phyloP scores from a whole-genome alignment of 768 basidiomycete genomes.

The Lactarius akahatsu region DNA sequence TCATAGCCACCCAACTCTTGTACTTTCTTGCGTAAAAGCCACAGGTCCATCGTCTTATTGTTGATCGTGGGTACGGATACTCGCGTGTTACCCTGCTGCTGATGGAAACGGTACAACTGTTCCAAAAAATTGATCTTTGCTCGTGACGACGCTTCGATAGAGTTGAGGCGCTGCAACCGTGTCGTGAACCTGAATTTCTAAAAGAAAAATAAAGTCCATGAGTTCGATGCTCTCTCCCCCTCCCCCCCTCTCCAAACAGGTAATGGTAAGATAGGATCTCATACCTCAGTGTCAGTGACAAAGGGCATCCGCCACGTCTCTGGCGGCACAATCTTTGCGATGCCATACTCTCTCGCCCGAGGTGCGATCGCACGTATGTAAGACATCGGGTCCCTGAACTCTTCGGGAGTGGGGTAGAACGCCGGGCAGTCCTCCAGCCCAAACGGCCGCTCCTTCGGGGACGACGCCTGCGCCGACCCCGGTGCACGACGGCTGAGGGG shows the following conservation, averaged over 20 bases:
- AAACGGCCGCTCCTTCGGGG: conserved; percentile 63
- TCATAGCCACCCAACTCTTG: conserved; percentile 86
- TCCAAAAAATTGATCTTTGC: conserved; percentile 98
- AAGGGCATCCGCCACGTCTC: conserved; percentile 95
- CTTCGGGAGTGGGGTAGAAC: conserved; percentile 84
- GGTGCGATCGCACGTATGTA: conserved; percentile 84
- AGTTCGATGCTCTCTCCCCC: conserved; percentile 27
- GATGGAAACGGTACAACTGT: conserved; percentile 94
- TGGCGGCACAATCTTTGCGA: conserved; percentile 96
- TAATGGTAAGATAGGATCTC: conserved; percentile 29
- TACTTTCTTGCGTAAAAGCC: conserved; percentile 91
- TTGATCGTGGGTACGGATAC: conserved; percentile 94
- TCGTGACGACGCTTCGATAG: conserved; percentile 94
- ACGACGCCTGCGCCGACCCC: conserved; percentile 33
- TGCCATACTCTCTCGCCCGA: conserved; percentile 73
- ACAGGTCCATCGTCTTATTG: conserved; percentile 89
- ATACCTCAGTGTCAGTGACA: conserved; percentile 88
- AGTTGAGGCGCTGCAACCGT: conserved; percentile 89
- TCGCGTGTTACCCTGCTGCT: conserved; percentile 88
- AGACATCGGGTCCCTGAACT: conserved; percentile 92
- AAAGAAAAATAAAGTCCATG: conserved; percentile 26
- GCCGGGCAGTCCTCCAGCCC: conserved; percentile 86
- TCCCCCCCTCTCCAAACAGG: conserved; percentile 25
- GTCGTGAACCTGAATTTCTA: conserved; percentile 95
- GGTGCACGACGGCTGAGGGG: conserved; percentile 45